A percentile compares a stretch with the other conserved stretches of the same genome.
Evolutionary conservation across 352 stramenopile genomes (phyloP).

Genomic region (Pythium scleroteichum): DNA sequence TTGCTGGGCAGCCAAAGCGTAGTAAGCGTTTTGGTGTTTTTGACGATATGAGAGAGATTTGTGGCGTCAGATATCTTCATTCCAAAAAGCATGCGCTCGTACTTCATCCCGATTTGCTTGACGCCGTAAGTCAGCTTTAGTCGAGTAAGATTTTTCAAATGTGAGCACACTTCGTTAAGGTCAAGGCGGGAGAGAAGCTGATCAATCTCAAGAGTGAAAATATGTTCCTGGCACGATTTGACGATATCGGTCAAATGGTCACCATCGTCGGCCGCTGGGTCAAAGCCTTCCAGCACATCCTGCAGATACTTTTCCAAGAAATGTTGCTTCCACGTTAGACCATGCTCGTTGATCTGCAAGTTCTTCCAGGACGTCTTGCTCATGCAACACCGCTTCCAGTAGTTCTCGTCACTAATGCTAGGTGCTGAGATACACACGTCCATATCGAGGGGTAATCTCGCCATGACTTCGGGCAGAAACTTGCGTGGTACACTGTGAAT

Average conservation of each 20-base stretch:
- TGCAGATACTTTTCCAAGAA: slow-evolving; percentile 84
- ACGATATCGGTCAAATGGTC: slow-evolving; percentile 73
- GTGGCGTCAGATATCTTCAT: slow-evolving; percentile 95
- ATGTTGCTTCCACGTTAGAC: slow-evolving; percentile 94
- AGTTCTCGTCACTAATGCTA: slow-evolving; percentile 92
- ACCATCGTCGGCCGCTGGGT: slow-evolving; percentile 45
- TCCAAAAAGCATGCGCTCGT: slow-evolving; percentile 93
- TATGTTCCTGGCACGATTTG: slow-evolving; percentile 80
- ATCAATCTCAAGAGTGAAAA: slow-evolving; percentile 89
- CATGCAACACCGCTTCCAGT: slow-evolving; percentile 92
- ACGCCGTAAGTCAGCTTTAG: slow-evolving; percentile 87
- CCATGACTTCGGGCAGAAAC: slow-evolving; percentile 84
- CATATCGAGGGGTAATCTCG: slow-evolving; percentile 76
- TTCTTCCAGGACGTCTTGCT: slow-evolving; percentile 88
- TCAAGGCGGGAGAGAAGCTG: slow-evolving; percentile 91
- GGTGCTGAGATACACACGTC: slow-evolving; percentile 77
- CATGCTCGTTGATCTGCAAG: slow-evolving; percentile 88
- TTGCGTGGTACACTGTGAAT: slow-evolving; percentile 73
- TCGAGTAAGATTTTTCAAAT: slow-evolving; percentile 89
- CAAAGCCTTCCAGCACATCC: slow-evolving; percentile 79
- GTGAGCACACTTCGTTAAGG: slow-evolving; percentile 79
- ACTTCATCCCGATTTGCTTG: slow-evolving; percentile 94
- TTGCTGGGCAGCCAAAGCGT: slow-evolving; percentile 89
- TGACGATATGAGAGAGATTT: slow-evolving; percentile 87
- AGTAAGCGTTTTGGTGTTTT: slow-evolving; percentile 84